Conservation (phyloP, 805 yeast species). For the Starmera pachycereana region DNA sequence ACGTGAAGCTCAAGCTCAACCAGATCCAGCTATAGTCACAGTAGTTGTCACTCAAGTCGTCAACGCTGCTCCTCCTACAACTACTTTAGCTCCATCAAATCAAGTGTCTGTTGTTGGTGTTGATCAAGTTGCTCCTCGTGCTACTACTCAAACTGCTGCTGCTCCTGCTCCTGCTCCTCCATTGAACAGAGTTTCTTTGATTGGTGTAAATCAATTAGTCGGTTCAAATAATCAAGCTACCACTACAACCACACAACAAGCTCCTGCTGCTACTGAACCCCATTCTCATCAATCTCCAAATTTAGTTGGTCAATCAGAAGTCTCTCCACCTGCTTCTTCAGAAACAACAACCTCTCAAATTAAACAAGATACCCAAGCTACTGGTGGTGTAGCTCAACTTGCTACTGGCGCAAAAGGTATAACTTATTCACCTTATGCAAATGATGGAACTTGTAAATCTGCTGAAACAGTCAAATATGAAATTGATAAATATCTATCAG, state of each 20-base stretch:
- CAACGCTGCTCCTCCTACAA: not conserved
- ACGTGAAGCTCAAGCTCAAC: slow-evolving; percentile 25
- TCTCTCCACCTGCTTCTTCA: slow-evolving; percentile 8
- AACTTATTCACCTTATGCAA: slow-evolving; percentile 55
- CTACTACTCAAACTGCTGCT: not conserved
- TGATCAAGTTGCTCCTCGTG: slow-evolving; percentile 7
- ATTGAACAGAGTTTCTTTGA: no score
- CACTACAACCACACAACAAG: not conserved
- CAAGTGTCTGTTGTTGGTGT: slow-evolving; percentile 10
- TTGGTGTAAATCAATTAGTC: no score
- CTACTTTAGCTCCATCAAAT: slow-evolving; percentile 8
- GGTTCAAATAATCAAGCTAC: not conserved
- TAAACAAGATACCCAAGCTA: slow-evolving; percentile 14
- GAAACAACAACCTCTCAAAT: slow-evolving; percentile 22
- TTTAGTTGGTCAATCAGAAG: not conserved
- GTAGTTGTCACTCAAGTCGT: slow-evolving; percentile 21
- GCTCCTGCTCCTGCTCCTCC: not conserved
- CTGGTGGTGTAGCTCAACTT: slow-evolving; percentile 22
- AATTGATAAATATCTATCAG: slow-evolving; percentile 27
- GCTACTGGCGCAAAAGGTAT: slow-evolving; percentile 44
- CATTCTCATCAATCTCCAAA: slow-evolving; percentile 8
- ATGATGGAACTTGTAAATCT: slow-evolving; percentile 45
- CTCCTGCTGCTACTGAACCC: slow-evolving; percentile 4
- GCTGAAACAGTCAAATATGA: slow-evolving; percentile 37
- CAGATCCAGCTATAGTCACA: slow-evolving; percentile 27